Evolutionary conservation across 768 basidiomycete genomes (phyloP), one percentile per base, ranked within the genome.

Genomic region (Wakefieldia striispora): DNA sequence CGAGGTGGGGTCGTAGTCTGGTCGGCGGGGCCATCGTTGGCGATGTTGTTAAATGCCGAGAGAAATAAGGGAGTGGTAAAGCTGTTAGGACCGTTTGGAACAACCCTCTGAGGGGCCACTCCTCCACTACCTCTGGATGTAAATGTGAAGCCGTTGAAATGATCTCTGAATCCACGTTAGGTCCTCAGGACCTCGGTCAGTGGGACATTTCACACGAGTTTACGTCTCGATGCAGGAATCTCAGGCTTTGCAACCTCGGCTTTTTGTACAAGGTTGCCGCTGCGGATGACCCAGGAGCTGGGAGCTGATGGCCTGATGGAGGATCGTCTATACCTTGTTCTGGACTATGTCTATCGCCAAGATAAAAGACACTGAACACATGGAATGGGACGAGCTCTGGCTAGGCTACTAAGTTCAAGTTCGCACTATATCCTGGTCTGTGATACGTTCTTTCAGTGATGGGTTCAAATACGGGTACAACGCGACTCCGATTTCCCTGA

Each of bases 11-110:
- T 48, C 63, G 50, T 27, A 62, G 43, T 41, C 47, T 53, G 3
- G 51, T 65, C 8, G 63, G 62, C 2, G 62, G 62, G 42, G 60
- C 57, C 62, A 63, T 63, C 40, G 45, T 39, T n/a, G 40, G 46
- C 23, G 43, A 40, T 23, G 43, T 29, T 29, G 45, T 36, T 17
- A 23, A 13, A n/a, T 34, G 14, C 14, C 0, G 26, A 23, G 10
- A 20, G 20, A 16, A 26, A 19, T 16, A 16, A 5, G 17, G 4
- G 29, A 23, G n/a, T 37, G 41, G 24, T 41, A 31, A 45, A 38
- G 20, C 23, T 35, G 42, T 35, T 17, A 24, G 35, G 29, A 19
- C 14, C 5, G 8, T 33, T 20, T n/a, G 20, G 23, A 31, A 24
- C 39, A 33, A 24, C 26, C 38, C 29, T 24, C 37, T 27, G 27